Percentiles rank a stretch among this genome's conserved stretches.
These are phyloP conservation scores for Cryptococcus sp. DNA, from an alignment of 1,284 basidiomycete genomes.

Conservation along the genomic window DNA sequence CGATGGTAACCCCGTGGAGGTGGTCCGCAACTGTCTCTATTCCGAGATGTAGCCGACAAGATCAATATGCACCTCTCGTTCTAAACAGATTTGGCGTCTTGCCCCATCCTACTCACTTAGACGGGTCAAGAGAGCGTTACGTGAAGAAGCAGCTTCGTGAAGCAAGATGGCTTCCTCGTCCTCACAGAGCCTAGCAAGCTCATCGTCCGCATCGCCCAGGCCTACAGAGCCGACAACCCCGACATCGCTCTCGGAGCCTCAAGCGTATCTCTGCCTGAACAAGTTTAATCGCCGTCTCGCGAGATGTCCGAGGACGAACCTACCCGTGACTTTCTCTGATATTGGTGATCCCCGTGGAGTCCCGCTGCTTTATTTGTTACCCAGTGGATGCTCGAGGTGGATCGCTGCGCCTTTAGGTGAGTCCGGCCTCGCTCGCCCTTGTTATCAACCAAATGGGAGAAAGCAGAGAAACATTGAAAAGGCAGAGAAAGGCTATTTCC, in stretches of 20 bases:
- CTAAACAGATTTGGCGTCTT: no score
- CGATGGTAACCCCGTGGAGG: no score
- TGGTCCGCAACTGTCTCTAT: no score
- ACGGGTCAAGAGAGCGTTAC: no score
- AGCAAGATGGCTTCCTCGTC: no score
- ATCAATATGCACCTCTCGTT: no score
- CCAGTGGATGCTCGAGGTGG: conserved; percentile 48
- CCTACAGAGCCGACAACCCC: conserved; percentile 4
- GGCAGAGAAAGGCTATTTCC: background rate
- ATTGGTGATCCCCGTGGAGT: conserved; percentile 45
- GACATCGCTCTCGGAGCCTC: conserved; percentile 36
- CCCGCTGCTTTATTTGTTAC: conserved; percentile 41
- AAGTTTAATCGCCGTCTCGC: conserved; percentile 41
- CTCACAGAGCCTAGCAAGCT: no score
- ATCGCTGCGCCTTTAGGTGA: conserved; percentile 47
- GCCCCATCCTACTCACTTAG: no score
- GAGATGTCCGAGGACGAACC: conserved; percentile 39
- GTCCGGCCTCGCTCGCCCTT: conserved; percentile 2
- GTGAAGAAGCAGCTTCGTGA: no score
- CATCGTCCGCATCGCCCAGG: background rate
- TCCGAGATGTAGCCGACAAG: no score
- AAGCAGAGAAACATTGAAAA: background rate
- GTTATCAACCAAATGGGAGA: background rate
- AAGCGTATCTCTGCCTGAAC: conserved; percentile 32
- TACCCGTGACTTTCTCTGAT: conserved; percentile 42